Conservation (phyloP, 768 basidiomycete species). For the Phallus indusiatus region DNA sequence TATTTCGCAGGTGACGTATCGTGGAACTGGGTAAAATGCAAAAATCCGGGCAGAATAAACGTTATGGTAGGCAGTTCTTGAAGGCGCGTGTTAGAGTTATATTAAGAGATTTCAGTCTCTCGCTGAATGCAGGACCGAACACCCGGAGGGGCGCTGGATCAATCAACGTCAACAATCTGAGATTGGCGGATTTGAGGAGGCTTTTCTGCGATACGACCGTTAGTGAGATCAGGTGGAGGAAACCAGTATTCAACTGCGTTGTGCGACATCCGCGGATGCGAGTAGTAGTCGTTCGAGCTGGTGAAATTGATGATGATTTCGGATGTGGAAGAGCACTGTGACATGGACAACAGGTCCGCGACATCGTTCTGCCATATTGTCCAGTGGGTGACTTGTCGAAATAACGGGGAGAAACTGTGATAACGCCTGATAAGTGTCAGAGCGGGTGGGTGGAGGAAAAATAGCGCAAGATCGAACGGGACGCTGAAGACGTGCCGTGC, state of each 20-base stretch:
- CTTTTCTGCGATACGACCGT: conserved; percentile 9
- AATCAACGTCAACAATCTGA: conserved; percentile 10
- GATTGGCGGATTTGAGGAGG: conserved; percentile 10
- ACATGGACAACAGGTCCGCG: conserved; percentile 4
- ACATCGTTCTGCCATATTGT: conserved; percentile 10
- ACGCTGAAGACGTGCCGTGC: too few species aligned
- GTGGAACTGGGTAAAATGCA: conserved; percentile 11
- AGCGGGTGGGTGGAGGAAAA: too few species aligned
- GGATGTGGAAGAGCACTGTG: conserved; percentile 10
- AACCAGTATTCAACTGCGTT: too few species aligned
- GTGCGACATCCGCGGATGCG: neutral
- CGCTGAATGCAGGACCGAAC: conserved; percentile 11
- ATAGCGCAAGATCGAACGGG: too few species aligned
- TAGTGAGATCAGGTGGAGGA: conserved; percentile 10
- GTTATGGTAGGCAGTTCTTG: conserved; percentile 8
- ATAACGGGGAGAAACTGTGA: too few species aligned
- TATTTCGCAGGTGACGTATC: neutral
- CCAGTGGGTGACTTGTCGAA: conserved; percentile 13
- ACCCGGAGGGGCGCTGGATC: conserved; percentile 13
- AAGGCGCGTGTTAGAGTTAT: conserved; percentile 11
- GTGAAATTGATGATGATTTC: conserved; percentile 10
- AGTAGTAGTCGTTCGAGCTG: neutral
- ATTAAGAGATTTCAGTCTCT: conserved; percentile 1
- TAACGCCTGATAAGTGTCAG: too few species aligned
- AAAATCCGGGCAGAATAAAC: conserved; percentile 10